phyloP scores from a whole-genome alignment of 2,329 filamentous ascomycete species.

The Aspergillus proliferans region DNA sequence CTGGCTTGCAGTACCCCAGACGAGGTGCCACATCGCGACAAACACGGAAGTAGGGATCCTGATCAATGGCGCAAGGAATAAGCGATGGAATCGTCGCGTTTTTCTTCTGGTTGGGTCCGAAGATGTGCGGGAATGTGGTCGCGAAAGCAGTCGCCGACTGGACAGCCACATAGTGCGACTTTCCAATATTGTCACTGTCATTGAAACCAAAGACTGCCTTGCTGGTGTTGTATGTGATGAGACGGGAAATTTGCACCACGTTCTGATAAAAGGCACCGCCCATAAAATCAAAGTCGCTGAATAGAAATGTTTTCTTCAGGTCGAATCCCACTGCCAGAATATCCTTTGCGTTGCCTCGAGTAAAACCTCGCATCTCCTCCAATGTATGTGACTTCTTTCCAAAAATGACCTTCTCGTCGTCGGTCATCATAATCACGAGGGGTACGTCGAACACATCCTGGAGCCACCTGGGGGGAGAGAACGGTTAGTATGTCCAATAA shows the following conservation, averaged over 20 bases:
- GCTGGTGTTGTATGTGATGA: conserved; percentile 55
- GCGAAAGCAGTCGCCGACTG: conserved; percentile 50
- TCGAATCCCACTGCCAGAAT: conserved; percentile 66
- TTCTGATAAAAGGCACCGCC: conserved; percentile 61
- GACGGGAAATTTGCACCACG: conserved; percentile 52
- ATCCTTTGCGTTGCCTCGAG: conserved; percentile 32
- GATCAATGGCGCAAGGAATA: conserved; percentile 66
- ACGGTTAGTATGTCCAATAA: not conserved
- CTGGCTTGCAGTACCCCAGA: conserved; percentile 68
- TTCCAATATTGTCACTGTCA: conserved; percentile 30
- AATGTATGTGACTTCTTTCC: not conserved
- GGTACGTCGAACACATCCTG: conserved; percentile 95
- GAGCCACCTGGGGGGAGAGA: conserved; percentile 51
- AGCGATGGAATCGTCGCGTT: conserved; percentile 71
- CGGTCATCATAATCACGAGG: not conserved
- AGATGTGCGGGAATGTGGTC: conserved; percentile 77
- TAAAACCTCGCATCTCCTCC: not conserved
- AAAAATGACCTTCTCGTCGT: not conserved
- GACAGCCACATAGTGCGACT: conserved; percentile 24
- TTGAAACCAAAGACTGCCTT: conserved; percentile 53
- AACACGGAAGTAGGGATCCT: conserved; percentile 54
- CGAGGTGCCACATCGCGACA: conserved; percentile 67
- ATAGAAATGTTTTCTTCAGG: conserved; percentile 82
- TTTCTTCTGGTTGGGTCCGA: conserved; percentile 61
- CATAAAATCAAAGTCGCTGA: conserved; percentile 69